Evolutionary conservation across 2,329 filamentous ascomycete genomes (phyloP).

Genomic region (Aschersonia sp.): DNA sequence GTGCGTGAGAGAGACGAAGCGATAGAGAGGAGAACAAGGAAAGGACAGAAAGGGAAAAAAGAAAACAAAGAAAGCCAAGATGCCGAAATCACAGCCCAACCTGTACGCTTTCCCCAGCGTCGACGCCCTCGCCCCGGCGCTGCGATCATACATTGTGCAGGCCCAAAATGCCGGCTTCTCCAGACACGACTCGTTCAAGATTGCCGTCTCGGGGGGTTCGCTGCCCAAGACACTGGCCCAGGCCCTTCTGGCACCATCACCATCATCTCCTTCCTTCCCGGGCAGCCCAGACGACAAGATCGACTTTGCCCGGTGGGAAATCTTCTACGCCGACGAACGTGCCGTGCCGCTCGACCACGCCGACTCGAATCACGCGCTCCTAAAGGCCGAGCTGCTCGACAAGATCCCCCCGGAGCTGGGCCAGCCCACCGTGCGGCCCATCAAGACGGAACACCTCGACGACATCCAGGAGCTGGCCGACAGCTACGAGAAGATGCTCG

Average conservation of each 20-base stretch:
- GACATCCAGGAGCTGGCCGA: slow-evolving; percentile 89
- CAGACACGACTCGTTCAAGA: slow-evolving; percentile 75
- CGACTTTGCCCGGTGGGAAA: slow-evolving; percentile 81
- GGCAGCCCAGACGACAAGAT: slow-evolving; percentile 34
- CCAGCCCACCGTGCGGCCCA: slow-evolving; percentile 61
- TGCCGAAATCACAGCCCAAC: slow-evolving; percentile 44
- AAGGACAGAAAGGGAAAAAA: no score
- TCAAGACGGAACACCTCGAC: slow-evolving; percentile 49
- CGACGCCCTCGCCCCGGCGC: slow-evolving; percentile 56
- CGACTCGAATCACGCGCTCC: slow-evolving; percentile 85
- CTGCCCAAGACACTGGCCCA: slow-evolving; percentile 78
- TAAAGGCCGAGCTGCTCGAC: slow-evolving; percentile 78
- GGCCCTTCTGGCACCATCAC: slow-evolving; percentile 49
- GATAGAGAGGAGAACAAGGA: no score
- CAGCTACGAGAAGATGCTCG: slow-evolving; percentile 79
- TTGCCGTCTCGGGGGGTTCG: slow-evolving; percentile 87
- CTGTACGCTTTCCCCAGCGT: slow-evolving; percentile 68
- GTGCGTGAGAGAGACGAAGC: no score
- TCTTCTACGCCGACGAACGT: slow-evolving; percentile 97
- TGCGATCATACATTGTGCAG: slow-evolving; percentile 71
- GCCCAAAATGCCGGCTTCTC: slow-evolving; percentile 65
- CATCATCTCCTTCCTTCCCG: no score
- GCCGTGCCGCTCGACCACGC: slow-evolving; percentile 81
- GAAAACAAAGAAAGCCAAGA: not conserved
- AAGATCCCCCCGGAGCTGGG: slow-evolving; percentile 56